phyloP scores from a whole-genome alignment of 306 rosid genomes.

The Medicago ruthenica region DNA sequence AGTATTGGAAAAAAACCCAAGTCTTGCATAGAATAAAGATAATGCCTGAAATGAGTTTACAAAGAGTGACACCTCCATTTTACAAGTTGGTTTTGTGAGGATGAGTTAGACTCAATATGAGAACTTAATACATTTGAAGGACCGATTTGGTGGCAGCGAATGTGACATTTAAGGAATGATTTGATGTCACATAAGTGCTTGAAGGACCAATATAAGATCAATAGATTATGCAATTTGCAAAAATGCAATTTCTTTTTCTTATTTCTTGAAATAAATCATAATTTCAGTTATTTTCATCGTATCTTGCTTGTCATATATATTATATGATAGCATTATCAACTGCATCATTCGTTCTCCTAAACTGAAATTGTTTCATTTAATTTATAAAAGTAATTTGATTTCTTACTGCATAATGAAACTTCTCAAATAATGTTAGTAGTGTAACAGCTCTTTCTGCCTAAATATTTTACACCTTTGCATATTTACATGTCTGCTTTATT shows the following conservation, averaged over 20 bases:
- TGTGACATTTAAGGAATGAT: constrained; percentile 19
- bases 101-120: no score
- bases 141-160: neutral
- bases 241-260: no score
- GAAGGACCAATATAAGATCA: neutral
- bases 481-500: constrained; percentile 27
- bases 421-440: constrained; percentile 8
- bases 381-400: neutral
- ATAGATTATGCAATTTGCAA: neutral
- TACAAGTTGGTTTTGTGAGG: no score
- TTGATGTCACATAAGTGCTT: constrained; percentile 6
- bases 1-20: no score
- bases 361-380: no score
- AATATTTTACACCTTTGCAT: neutral
- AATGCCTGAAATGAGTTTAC: no score
- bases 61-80: no score
- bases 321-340: neutral
- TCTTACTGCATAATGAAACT: neutral
- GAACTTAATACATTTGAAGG: neutral
- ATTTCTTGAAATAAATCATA: no score
- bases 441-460: constrained; percentile 8
- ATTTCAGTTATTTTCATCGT: no score
- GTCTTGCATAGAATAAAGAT: no score
- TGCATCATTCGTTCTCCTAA: constrained; percentile 27
- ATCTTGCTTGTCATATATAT: no score